Evolutionary conservation across 495 filamentous ascomycete genomes (phyloP).

Genomic region (Collariella sp.): DNA sequence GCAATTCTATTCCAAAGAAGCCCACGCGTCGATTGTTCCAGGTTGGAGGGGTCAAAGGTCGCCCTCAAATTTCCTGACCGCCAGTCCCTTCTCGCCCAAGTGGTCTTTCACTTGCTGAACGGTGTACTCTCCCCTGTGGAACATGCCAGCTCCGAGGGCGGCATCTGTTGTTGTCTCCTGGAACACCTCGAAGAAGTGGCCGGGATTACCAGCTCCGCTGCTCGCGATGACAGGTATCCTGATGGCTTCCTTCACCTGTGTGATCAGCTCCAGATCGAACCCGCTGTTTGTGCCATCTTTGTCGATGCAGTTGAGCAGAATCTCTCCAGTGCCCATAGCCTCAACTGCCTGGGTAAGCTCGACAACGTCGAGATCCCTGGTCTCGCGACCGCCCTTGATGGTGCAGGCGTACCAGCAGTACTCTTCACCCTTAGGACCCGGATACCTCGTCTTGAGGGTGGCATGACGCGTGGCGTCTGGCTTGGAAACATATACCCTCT

Average conservation of each 20-base stretch:
- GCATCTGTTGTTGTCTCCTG: conserved; percentile 78
- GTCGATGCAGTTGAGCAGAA: conserved; percentile 94
- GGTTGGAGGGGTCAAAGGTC: conserved; percentile 26
- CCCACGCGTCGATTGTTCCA: background rate
- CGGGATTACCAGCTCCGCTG: conserved; percentile 83
- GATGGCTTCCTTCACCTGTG: conserved; percentile 71
- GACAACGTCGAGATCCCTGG: conserved; percentile 79
- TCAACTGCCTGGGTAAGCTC: conserved; percentile 85
- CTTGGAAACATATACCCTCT: conserved; percentile 73
- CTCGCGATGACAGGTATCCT: conserved; percentile 93
- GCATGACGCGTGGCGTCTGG: conserved; percentile 66
- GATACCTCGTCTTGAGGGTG: conserved; percentile 60
- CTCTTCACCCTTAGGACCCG: conserved; percentile 66
- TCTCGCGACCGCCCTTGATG: conserved; percentile 88
- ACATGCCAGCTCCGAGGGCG: conserved; percentile 92
- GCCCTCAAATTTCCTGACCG: conserved; percentile 66
- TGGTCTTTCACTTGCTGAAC: conserved; percentile 90
- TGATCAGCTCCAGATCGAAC: conserved; percentile 88
- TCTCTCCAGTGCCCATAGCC: conserved; percentile 92
- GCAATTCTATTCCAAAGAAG: background rate
- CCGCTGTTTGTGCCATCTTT: conserved; percentile 92
- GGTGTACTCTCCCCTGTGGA: conserved; percentile 90
- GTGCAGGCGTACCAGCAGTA: conserved; percentile 98
- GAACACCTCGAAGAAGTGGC: conserved; percentile 89
- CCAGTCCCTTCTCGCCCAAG: conserved; percentile 57